Base-by-base conservation (phyloP, 177 flowering plant species). In the Vitis hybrid region DNA sequence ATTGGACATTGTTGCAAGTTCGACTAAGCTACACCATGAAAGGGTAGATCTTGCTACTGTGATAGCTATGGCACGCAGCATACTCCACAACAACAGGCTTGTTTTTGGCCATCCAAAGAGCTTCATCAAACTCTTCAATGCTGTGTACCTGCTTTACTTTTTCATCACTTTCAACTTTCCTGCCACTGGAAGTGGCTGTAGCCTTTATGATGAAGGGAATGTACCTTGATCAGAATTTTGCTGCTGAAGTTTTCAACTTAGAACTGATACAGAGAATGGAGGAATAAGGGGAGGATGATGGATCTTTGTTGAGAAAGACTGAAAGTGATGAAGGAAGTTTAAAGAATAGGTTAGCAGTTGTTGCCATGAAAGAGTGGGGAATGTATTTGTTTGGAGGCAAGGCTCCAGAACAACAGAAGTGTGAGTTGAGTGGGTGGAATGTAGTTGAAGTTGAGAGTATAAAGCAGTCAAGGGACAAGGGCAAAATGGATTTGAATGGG, bases 1-100 rank as follows among this genome's bases (percentile, higher is more conserved):
- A 94, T 3, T 83, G 89, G 5, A 94, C 98, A 73, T 92, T 95
- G 80, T 62, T 82, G 84, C 98, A 94, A 0, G 90, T 83, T 9
- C 85, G 72, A 82, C 95, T 90, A 0, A 94, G 85, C 2, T 89
- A 87, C 16, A 90, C 98, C 92, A 94, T 87, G 84, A 92, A 90
- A 0, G 98, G 97, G 82, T 90, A 94, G 26, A 90, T 89, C 66
- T 83, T 72, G 29, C 80, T 75, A 83, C 91, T 88, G 22, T 84
- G 70, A 13, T 50, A 22, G 70, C 90, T 90, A 53, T 82, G 66
- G 72, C 88, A 83, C 1, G 86, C 84, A 0, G 95, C 95, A 59
- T 67, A 94, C 73, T 94, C 98, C 0, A 90, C 98, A 22, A 94
- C 97, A 0, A 94, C 97, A 0, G 90, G 89, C 80, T 80, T 85